These are phyloP conservation scores for Chalciporus piperatus DNA, from an alignment of 768 basidiomycete genomes.

Conservation along the genomic window DNA sequence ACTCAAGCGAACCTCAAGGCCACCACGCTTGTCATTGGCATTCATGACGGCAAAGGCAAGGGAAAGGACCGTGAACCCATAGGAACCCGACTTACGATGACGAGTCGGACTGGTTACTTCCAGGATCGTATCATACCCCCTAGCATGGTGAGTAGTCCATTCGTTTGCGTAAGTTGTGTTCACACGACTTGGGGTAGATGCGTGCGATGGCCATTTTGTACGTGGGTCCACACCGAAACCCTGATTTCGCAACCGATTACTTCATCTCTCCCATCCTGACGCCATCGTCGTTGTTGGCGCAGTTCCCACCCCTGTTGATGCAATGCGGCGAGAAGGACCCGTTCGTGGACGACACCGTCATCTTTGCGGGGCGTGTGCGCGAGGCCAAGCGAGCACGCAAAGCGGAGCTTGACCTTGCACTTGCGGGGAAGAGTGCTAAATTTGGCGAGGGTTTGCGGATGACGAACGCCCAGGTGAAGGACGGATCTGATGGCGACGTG, in stretches of 20 bases:
- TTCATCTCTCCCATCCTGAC: slow-evolving; percentile 94
- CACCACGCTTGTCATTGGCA: slow-evolving; percentile 33
- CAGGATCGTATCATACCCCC: slow-evolving; percentile 93
- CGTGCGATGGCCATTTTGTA: slow-evolving; percentile 98
- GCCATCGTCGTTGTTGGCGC: slow-evolving; percentile 77
- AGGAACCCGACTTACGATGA: slow-evolving; percentile 91
- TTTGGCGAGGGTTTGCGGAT: slow-evolving; percentile 65
- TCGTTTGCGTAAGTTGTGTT: background rate
- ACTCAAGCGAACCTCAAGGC: slow-evolving; percentile 49
- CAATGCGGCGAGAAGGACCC: slow-evolving; percentile 96
- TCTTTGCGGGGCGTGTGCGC: slow-evolving; percentile 92
- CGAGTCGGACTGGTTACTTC: slow-evolving; percentile 89
- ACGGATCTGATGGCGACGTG: slow-evolving; percentile 29
- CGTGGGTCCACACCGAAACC: slow-evolving; percentile 90
- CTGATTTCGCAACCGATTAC: slow-evolving; percentile 94
- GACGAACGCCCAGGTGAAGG: slow-evolving; percentile 40
- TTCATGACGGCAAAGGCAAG: slow-evolving; percentile 26
- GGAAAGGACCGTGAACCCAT: slow-evolving; percentile 55
- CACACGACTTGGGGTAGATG: slow-evolving; percentile 68
- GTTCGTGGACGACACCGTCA: slow-evolving; percentile 96
- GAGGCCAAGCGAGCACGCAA: slow-evolving; percentile 89
- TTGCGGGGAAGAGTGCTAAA: slow-evolving; percentile 59
- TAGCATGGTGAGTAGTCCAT: slow-evolving; percentile 73
- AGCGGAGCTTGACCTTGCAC: slow-evolving; percentile 60
- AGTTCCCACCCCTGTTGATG: slow-evolving; percentile 92